Percentiles rank a stretch among this genome's conserved stretches.
Evolutionary conservation across 805 yeast genomes (phyloP).

Genomic region (Kodamaea nitidulidarum): DNA sequence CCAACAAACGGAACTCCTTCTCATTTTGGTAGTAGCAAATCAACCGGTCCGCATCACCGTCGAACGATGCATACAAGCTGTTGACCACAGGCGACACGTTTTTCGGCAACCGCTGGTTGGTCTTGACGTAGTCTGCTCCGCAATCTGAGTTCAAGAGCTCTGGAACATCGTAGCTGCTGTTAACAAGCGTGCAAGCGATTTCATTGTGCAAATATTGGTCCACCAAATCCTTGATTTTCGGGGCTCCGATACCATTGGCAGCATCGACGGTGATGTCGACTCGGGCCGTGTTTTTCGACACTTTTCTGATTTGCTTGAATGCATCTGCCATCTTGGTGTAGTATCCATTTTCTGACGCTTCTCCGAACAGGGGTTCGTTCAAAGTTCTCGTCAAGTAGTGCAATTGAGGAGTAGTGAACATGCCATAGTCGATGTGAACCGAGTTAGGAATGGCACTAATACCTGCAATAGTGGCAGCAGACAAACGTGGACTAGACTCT

Average conservation of each 20-base stretch:
- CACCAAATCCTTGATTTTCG: conserved; percentile 53
- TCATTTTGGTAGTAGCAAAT: conserved; percentile 61
- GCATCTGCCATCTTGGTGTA: conserved; percentile 57
- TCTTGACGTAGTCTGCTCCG: conserved; percentile 95
- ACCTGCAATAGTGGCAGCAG: conserved; percentile 59
- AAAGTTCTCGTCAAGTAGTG: conserved; percentile 76
- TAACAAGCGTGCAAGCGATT: conserved; percentile 45
- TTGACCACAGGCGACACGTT: conserved; percentile 46
- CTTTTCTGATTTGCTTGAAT: conserved; percentile 40
- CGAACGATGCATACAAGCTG: conserved; percentile 74
- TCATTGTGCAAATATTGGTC: conserved; percentile 35
- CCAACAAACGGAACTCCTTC: conserved; percentile 55
- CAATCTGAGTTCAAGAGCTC: conserved; percentile 66
- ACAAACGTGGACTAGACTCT: conserved; percentile 69
- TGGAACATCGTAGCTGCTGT: conserved; percentile 53
- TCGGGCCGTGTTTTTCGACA: conserved; percentile 16
- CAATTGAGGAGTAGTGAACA: conserved; percentile 89
- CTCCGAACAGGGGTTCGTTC: conserved; percentile 66
- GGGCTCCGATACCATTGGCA: conserved; percentile 97
- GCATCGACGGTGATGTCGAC: conserved; percentile 70
- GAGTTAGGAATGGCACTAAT: conserved; percentile 45
- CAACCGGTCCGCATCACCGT: conserved; percentile 96
- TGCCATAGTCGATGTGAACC: conserved; percentile 51
- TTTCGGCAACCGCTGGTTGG: conserved; percentile 73
- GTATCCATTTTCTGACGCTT: conserved; percentile 64